These are phyloP conservation scores for Phytophthora idaei DNA, from an alignment of 352 stramenopile species.

Conservation along the genomic window DNA sequence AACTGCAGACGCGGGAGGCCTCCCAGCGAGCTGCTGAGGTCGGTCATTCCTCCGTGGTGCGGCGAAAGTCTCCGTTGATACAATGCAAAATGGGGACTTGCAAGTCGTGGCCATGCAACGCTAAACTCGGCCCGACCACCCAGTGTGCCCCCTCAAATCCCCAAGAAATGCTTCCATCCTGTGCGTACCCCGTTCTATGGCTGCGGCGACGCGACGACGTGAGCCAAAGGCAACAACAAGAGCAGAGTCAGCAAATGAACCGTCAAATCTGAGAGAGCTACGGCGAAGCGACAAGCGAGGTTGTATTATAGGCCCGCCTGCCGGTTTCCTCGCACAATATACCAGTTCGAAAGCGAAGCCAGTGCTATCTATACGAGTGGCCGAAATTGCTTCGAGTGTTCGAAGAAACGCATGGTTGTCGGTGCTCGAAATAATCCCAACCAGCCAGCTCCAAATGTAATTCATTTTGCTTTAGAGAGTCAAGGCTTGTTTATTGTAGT, in stretches of 20 bases:
- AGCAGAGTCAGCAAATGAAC: constrained; percentile 17
- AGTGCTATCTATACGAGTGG: not conserved
- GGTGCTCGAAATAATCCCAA: not conserved
- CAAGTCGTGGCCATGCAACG: constrained; percentile 21
- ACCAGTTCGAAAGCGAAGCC: not conserved
- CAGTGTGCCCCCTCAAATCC: constrained; percentile 27
- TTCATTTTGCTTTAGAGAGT: too few relatives aligned
- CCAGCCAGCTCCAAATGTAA: not conserved
- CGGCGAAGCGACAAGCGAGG: not conserved
- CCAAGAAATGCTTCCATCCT: constrained; percentile 15
- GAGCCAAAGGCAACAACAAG: constrained; percentile 9
- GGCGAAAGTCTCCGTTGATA: constrained; percentile 16
- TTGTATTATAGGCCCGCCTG: not conserved
- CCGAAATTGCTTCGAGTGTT: not conserved
- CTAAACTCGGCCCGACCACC: constrained; percentile 21
- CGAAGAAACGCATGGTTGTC: not conserved
- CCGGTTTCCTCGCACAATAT: not conserved
- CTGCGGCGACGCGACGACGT: constrained; percentile 17
- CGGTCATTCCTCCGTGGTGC: constrained; percentile 3
- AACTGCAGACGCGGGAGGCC: constrained; percentile 50
- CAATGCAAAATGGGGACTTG: constrained; percentile 29
- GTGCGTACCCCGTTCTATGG: constrained; percentile 20
- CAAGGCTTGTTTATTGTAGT: too few relatives aligned
- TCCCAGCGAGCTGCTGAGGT: constrained; percentile 21
- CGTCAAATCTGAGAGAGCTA: constrained; percentile 22